Percentiles rank a stretch among this genome's conserved stretches.
phyloP scores from a whole-genome alignment of 768 basidiomycete species.

The Leucocoprinus leucothites region DNA sequence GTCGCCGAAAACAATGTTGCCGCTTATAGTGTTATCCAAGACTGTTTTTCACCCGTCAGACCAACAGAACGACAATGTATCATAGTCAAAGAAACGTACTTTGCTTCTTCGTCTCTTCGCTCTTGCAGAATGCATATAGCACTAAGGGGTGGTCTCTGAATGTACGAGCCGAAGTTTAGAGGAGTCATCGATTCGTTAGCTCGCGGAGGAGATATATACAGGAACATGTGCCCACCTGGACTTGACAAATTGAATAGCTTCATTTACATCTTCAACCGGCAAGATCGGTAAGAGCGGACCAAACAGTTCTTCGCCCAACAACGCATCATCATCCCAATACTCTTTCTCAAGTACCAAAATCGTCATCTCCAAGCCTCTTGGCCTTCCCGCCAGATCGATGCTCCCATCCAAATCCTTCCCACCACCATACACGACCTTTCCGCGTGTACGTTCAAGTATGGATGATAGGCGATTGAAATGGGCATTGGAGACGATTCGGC shows the following conservation, averaged over 20 bases:
- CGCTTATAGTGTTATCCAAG: slow-evolving; percentile 52
- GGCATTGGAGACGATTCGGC: slow-evolving; percentile 48
- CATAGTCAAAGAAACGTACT: slow-evolving; percentile 23
- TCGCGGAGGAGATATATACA: too few relatives aligned
- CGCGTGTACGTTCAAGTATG: slow-evolving; percentile 53
- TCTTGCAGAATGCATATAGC: slow-evolving; percentile 61
- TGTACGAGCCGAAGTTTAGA: too few relatives aligned
- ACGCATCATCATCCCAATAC: slow-evolving; percentile 49
- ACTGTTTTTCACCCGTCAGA: slow-evolving; percentile 33
- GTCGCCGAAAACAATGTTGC: slow-evolving; percentile 58
- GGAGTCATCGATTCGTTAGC: too few relatives aligned
- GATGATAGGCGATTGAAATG: slow-evolving; percentile 54
- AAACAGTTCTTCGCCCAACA: slow-evolving; percentile 70
- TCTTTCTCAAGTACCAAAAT: slow-evolving; percentile 53
- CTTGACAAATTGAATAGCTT: slow-evolving; percentile 55
- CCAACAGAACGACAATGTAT: neutral
- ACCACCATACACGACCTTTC: slow-evolving; percentile 50
- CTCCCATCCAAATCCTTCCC: slow-evolving; percentile 25
- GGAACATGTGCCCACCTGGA: slow-evolving; percentile 37
- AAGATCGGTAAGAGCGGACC: slow-evolving; percentile 69
- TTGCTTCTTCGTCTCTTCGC: slow-evolving; percentile 33
- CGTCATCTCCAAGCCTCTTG: slow-evolving; percentile 54
- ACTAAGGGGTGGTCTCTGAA: slow-evolving; percentile 60
- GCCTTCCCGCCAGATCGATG: slow-evolving; percentile 25
- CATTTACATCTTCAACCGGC: slow-evolving; percentile 49